Conservation (phyloP, 352 stramenopile species). For the Blastocystis sp. region DNA sequence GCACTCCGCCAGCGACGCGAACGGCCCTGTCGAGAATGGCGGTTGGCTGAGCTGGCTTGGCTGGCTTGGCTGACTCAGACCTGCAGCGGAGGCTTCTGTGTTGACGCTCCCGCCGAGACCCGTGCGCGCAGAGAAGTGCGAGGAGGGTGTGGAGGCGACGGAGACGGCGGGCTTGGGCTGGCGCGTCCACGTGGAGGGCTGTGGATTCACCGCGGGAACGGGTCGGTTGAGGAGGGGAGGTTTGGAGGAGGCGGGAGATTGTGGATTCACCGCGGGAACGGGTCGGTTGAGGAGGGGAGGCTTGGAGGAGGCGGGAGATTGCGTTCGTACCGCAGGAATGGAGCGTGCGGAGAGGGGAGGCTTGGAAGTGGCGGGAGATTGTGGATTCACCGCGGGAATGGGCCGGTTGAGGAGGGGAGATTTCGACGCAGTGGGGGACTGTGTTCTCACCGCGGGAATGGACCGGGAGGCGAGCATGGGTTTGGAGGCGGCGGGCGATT, state of each 20-base stretch:
- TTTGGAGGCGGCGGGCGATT: too few relatives aligned
- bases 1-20: slow-evolving; percentile 28
- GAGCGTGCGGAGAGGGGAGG: background rate
- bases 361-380: background rate
- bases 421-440: too few relatives aligned
- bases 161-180: background rate
- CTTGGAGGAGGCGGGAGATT: background rate
- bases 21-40: background rate
- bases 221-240: background rate
- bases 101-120: background rate
- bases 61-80: background rate
- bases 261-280: background rate
- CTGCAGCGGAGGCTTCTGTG: background rate
- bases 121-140: background rate
- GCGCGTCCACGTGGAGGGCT: background rate
- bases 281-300: background rate
- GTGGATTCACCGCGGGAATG: background rate
- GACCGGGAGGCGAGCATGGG: too few relatives aligned
- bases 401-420: background rate
- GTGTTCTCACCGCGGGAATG: too few relatives aligned
- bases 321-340: background rate
- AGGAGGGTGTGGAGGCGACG: background rate
- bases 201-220: background rate
- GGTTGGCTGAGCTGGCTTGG: background rate
- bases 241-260: background rate